A percentile compares a stretch with the other conserved stretches of the same genome.
Conservation (phyloP, 2,329 filamentous ascomycete species). For the Neospermospora avenae region DNA sequence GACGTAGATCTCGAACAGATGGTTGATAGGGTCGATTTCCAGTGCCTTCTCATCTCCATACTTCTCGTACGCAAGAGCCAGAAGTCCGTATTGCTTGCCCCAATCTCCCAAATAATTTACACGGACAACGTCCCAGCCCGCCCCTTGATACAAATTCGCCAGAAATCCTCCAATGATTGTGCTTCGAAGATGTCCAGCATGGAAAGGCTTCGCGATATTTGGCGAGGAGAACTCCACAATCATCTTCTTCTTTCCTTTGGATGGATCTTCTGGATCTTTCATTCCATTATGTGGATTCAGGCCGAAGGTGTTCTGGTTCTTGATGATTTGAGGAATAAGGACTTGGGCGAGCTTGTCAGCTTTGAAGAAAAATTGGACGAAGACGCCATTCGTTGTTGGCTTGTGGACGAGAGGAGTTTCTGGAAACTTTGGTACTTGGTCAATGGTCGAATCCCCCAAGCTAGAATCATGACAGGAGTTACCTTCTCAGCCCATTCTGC, state of each 20-base stretch:
- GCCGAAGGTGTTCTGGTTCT: slow-evolving; percentile 60
- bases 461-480: not conserved
- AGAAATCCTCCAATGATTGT: slow-evolving; percentile 76
- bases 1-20: slow-evolving; percentile 79
- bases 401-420: slow-evolving; percentile 68
- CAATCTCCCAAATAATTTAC: slow-evolving; percentile 79
- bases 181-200: slow-evolving; percentile 70
- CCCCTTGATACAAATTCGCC: slow-evolving; percentile 63
- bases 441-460: slow-evolving; percentile 7
- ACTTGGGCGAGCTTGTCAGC: slow-evolving; percentile 60
- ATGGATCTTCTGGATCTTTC: slow-evolving; percentile 58
- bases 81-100: slow-evolving; percentile 68
- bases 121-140: slow-evolving; percentile 67
- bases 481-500: slow-evolving; percentile 61
- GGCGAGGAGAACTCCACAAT: slow-evolving; percentile 83
- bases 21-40: slow-evolving; percentile 71
- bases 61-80: slow-evolving; percentile 71
- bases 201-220: slow-evolving; percentile 83
- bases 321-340: slow-evolving; percentile 67
- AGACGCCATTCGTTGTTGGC: slow-evolving; percentile 63
- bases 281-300: slow-evolving; percentile 58
- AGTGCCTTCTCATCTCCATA: slow-evolving; percentile 73
- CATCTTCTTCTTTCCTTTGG: slow-evolving; percentile 45
- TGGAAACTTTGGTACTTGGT: slow-evolving; percentile 54
- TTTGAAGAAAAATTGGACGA: slow-evolving; percentile 79